A percentile compares a stretch with the other conserved stretches of the same genome.
phyloP scores from a whole-genome alignment of 306 rosid genomes.

The Malus sieversii region DNA sequence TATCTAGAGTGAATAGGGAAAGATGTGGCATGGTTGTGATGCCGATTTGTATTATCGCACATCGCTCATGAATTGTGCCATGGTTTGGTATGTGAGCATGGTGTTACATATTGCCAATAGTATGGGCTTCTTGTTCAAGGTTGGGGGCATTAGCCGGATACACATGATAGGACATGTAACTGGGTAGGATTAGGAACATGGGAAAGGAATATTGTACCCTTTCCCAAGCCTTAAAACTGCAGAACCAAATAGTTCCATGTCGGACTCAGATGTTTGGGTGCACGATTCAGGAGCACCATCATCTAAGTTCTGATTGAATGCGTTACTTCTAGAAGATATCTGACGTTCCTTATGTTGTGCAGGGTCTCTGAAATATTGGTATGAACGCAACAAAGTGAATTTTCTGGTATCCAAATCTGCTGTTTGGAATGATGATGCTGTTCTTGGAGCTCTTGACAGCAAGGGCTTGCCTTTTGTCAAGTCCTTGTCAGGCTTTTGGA shows the following conservation, averaged over 20 bases:
- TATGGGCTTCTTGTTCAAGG: neutral
- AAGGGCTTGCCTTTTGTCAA: constrained; percentile 67
- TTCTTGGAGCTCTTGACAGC: constrained; percentile 63
- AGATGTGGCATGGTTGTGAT: neutral
- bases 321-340: neutral
- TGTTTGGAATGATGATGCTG: constrained; percentile 82
- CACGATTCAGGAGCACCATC: neutral
- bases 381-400: constrained; percentile 68
- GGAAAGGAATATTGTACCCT: neutral
- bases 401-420: constrained; percentile 60
- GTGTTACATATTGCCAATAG: neutral
- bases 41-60: neutral
- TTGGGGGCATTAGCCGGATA: neutral
- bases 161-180: neutral
- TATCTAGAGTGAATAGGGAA: neutral
- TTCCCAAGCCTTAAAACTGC: neutral
- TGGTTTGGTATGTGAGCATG: neutral
- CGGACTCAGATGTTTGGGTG: neutral
- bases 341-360: neutral
- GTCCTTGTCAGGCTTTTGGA: constrained; percentile 91
- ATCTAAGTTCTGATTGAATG: neutral
- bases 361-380: constrained; percentile 91
- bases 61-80: neutral
- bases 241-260: neutral
- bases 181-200: neutral